Evolutionary conservation across 2,329 filamentous ascomycete genomes (phyloP).

Genomic region (Alternaria gansuensis): DNA sequence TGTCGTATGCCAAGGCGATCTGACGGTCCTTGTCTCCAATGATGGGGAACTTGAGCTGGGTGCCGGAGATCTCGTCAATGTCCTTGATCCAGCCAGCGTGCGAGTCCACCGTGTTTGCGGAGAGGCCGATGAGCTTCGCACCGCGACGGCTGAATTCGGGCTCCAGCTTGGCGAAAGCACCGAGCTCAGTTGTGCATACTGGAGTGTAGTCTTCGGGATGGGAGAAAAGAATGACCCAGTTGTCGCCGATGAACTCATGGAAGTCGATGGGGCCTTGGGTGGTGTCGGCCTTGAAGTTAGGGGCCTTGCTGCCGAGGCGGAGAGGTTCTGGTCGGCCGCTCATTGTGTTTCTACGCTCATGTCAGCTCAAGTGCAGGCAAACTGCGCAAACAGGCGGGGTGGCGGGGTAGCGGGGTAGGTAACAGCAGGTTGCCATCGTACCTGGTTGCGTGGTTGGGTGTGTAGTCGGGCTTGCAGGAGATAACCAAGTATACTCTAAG

Average conservation of each 20-base stretch:
- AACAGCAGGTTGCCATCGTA: constrained; percentile 14
- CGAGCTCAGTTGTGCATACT: constrained; percentile 70
- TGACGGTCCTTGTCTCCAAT: constrained; percentile 64
- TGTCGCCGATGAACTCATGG: constrained; percentile 75
- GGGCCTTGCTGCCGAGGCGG: constrained; percentile 71
- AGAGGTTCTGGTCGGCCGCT: constrained; percentile 56
- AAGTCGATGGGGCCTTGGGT: constrained; percentile 73
- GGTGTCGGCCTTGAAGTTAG: constrained; percentile 74
- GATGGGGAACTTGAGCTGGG: constrained; percentile 61
- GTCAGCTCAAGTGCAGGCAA: constrained; percentile 32
- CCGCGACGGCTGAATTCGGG: constrained; percentile 69
- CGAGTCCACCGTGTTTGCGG: constrained; percentile 61
- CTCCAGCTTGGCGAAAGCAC: constrained; percentile 70
- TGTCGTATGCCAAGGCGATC: constrained; percentile 62
- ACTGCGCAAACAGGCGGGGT: constrained; percentile 45
- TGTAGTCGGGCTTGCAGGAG: neutral
- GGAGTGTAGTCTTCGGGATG: constrained; percentile 71
- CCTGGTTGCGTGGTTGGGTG: constrained; percentile 15
- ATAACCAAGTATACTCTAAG: neutral
- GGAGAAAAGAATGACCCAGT: constrained; percentile 75
- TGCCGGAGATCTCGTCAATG: constrained; percentile 61
- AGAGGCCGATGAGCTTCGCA: constrained; percentile 69
- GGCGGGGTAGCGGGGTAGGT: constrained; percentile 32
- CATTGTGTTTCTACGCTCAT: constrained; percentile 36
- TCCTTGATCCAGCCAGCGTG: constrained; percentile 64